phyloP scores from a whole-genome alignment of 768 basidiomycete species.

The Scleroderma citrinum region DNA sequence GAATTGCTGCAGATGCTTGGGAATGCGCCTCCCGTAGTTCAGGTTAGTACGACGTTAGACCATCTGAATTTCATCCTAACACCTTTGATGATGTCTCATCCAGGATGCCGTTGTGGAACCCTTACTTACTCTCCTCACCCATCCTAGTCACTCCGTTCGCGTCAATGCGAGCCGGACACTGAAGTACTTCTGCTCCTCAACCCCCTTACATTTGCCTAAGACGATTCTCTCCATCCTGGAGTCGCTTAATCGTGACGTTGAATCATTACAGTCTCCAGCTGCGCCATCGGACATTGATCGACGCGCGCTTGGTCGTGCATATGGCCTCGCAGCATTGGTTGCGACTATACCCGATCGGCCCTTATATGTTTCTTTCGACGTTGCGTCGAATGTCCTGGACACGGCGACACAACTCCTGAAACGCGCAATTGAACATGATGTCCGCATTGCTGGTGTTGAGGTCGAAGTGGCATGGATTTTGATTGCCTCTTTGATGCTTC shows the following conservation, averaged over 20 bases:
- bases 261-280: slow-evolving; percentile 62
- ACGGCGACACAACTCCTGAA: slow-evolving; percentile 88
- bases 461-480: slow-evolving; percentile 93
- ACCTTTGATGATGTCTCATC: background rate
- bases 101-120: slow-evolving; percentile 85
- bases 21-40: slow-evolving; percentile 85
- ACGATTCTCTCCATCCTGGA: slow-evolving; percentile 73
- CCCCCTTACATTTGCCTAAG: slow-evolving; percentile 79
- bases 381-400: slow-evolving; percentile 85
- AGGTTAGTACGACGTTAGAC: slow-evolving; percentile 38
- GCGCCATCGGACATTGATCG: slow-evolving; percentile 64
- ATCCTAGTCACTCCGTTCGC: slow-evolving; percentile 84
- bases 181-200: slow-evolving; percentile 85
- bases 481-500: slow-evolving; percentile 84
- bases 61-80: background rate
- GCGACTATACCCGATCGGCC: slow-evolving; percentile 83
- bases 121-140: slow-evolving; percentile 75
- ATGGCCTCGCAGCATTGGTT: slow-evolving; percentile 83
- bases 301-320: slow-evolving; percentile 81
- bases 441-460: slow-evolving; percentile 75
- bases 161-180: slow-evolving; percentile 84
- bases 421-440: slow-evolving; percentile 84
- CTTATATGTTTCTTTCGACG: slow-evolving; percentile 91
- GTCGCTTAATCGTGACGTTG: slow-evolving; percentile 78
- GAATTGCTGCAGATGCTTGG: slow-evolving; percentile 85